These are phyloP conservation scores for Colletotrichum tabaci DNA, from an alignment of 2,329 filamentous ascomycete genomes.

Conservation along the genomic window DNA sequence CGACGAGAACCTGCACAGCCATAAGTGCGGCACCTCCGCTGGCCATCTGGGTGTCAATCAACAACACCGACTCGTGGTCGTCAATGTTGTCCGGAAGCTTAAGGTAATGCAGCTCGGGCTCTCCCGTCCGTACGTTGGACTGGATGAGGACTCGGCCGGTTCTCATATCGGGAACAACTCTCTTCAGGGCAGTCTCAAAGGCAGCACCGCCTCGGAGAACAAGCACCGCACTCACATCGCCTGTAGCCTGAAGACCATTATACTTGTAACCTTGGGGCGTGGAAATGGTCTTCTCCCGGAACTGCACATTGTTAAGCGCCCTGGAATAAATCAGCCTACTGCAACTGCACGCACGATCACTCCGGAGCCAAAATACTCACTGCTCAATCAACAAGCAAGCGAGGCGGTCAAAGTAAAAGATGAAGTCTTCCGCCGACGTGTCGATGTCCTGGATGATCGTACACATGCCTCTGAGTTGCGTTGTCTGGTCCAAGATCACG, in stretches of 20 bases:
- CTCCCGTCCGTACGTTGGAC: constrained; percentile 85
- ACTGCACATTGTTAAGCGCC: constrained; percentile 83
- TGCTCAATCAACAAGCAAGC: constrained; percentile 87
- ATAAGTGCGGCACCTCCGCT: constrained; percentile 89
- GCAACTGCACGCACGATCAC: background rate
- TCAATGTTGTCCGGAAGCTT: constrained; percentile 83
- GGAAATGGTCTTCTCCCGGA: constrained; percentile 72
- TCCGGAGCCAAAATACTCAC: constrained; percentile 57
- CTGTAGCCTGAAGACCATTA: constrained; percentile 77
- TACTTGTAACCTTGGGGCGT: constrained; percentile 83
- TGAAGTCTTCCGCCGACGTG: constrained; percentile 89
- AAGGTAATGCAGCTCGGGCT: constrained; percentile 93
- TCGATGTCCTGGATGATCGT: constrained; percentile 88
- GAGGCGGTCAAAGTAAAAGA: constrained; percentile 96
- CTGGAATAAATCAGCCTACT: constrained; percentile 56
- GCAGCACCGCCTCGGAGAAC: constrained; percentile 91
- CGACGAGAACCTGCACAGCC: constrained; percentile 95
- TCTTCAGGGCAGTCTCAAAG: constrained; percentile 88
- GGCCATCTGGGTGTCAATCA: constrained; percentile 95
- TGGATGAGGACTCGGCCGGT: constrained; percentile 93
- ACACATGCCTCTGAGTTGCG: constrained; percentile 89
- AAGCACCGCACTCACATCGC: constrained; percentile 87
- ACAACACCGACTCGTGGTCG: constrained; percentile 83
- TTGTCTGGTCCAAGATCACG: constrained; percentile 80
- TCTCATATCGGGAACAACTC: constrained; percentile 92